These are phyloP conservation scores for Dendrobium huoshanense DNA, from an alignment of 106 monocot genomes.

Conservation along the genomic window DNA sequence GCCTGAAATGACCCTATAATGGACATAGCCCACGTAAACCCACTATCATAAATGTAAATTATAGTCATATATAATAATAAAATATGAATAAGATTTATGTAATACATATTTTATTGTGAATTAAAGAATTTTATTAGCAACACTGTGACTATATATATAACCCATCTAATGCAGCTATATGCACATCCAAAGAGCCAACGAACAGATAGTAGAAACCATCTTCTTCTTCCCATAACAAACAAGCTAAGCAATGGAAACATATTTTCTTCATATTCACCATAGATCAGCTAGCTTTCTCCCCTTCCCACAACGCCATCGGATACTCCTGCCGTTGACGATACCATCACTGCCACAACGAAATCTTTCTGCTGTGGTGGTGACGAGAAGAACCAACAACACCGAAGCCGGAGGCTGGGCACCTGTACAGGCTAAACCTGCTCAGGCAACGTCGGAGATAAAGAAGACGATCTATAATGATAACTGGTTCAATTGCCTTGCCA, in stretches of 20 bases:
- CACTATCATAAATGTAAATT: no score
- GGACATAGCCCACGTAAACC: no score
- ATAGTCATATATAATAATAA: no score
- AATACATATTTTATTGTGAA: no score
- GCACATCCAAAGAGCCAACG: not conserved
- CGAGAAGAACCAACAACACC: not conserved
- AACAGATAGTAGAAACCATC: no score
- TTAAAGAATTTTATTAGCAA: no score
- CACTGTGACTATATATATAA: not conserved
- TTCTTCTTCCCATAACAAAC: slow-evolving; percentile 2
- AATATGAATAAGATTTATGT: no score
- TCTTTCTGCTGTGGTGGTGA: not conserved
- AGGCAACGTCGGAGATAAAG: not conserved
- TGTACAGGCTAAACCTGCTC: not conserved
- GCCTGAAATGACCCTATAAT: no score
- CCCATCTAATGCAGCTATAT: not conserved
- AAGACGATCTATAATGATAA: slow-evolving; percentile 42
- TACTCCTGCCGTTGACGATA: not conserved
- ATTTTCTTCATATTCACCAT: slow-evolving; percentile 12
- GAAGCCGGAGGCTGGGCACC: not conserved
- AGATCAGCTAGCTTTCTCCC: not conserved
- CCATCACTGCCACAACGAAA: not conserved
- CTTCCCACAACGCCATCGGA: not conserved
- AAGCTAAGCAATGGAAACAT: slow-evolving; percentile 12
- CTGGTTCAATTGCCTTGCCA: slow-evolving; percentile 77